Percentiles rank a stretch among this genome's conserved stretches.
Conservation (phyloP, 441 rosid genomes). For the Macaranga tanarius region DNA sequence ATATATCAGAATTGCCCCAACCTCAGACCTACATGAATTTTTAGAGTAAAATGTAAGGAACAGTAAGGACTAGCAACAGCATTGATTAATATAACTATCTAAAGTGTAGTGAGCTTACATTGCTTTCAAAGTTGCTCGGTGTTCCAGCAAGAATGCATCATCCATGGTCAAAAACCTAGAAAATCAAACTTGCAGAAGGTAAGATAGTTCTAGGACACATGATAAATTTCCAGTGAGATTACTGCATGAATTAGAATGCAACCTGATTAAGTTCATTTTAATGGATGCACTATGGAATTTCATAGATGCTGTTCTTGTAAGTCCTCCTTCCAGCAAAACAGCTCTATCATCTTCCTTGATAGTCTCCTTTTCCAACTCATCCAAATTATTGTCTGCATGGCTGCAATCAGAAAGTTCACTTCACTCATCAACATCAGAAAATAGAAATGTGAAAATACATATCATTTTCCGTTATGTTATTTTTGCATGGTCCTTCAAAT, state of each 20-base stretch:
- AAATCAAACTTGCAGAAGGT: conserved; percentile 18
- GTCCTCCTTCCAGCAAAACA: conserved; percentile 90
- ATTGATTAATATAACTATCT: background rate
- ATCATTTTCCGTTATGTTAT: too few species aligned
- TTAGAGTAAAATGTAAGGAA: conserved; percentile 15
- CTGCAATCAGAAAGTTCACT: conserved; percentile 41
- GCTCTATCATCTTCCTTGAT: conserved; percentile 81
- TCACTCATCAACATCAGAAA: conserved; percentile 20
- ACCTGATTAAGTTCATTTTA: conserved; percentile 81
- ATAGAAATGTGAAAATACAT: background rate
- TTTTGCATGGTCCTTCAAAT: too few species aligned
- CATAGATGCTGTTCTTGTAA: conserved; percentile 70
- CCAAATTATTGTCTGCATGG: conserved; percentile 89
- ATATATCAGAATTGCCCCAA: conserved; percentile 71
- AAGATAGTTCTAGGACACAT: conserved; percentile 21
- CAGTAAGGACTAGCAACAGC: background rate
- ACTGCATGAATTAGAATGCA: conserved; percentile 11
- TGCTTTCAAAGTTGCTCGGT: conserved; percentile 80
- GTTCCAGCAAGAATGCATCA: conserved; percentile 86
- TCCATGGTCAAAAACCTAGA: conserved; percentile 89
- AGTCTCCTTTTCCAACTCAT: conserved; percentile 60
- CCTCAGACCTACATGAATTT: conserved; percentile 69
- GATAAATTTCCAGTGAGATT: conserved; percentile 8
- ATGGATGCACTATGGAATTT: conserved; percentile 57
- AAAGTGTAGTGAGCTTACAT: conserved; percentile 51